Percentiles rank a stretch among this genome's conserved stretches.
Evolutionary conservation across 2,329 filamentous ascomycete genomes (phyloP).

Genomic region (Microthyrium microscopicum): DNA sequence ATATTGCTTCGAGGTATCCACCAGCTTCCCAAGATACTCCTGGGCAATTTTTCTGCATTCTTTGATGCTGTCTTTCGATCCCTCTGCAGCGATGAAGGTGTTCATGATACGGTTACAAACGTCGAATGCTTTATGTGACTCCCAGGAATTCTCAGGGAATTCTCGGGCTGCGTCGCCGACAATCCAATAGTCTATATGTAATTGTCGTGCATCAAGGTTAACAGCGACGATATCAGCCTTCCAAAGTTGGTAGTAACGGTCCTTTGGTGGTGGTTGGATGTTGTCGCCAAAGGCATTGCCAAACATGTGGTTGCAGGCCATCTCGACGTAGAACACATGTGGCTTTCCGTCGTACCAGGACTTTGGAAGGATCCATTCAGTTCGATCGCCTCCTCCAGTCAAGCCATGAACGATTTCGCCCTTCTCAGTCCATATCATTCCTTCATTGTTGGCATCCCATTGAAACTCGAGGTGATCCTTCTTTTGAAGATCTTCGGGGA

Average conservation of each 20-base stretch:
- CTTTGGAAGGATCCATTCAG: conserved; percentile 80
- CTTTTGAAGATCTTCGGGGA: conserved; percentile 55
- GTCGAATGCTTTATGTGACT: conserved; percentile 72
- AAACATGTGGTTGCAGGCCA: conserved; percentile 98
- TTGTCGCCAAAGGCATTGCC: conserved; percentile 76
- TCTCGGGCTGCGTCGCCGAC: conserved; percentile 83
- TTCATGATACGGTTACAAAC: conserved; percentile 82
- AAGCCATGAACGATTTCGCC: conserved; percentile 84
- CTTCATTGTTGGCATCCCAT: conserved; percentile 91
- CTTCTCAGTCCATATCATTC: conserved; percentile 80
- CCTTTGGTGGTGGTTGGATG: conserved; percentile 77
- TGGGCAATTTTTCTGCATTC: conserved; percentile 69
- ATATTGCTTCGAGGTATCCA: conserved; percentile 76
- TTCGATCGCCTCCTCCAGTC: conserved; percentile 74
- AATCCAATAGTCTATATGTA: conserved; percentile 92
- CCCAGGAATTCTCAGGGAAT: conserved; percentile 74
- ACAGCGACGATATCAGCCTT: conserved; percentile 79
- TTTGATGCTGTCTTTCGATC: conserved; percentile 55
- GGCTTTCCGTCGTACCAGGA: conserved; percentile 69
- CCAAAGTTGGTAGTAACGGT: conserved; percentile 60
- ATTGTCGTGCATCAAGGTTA: conserved; percentile 65
- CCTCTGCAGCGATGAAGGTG: conserved; percentile 63
- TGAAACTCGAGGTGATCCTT: conserved; percentile 84
- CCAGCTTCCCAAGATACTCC: conserved; percentile 65
- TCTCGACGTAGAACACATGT: conserved; percentile 87